Evolutionary conservation across 352 stramenopile genomes (phyloP), one percentile per base, ranked within the genome.

Genomic region (Achlya hypogyna): DNA sequence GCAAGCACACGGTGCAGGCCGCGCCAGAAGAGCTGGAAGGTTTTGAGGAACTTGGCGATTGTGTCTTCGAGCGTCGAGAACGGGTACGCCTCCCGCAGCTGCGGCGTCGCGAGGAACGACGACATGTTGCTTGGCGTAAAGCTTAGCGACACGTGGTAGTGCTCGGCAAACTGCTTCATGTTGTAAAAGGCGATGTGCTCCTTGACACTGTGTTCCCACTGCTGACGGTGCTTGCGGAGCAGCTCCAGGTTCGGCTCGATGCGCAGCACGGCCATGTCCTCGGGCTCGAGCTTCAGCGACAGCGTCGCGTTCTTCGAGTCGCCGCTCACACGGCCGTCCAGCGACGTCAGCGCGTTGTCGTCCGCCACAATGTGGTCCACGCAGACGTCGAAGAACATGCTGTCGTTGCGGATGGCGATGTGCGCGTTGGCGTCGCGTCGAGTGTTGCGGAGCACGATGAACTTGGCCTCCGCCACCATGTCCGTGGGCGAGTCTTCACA

Each of bases 121-220:
- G 84, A 81, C 28, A 88, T 74, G 65, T 88, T 92, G 63, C 81
- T 91, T 58, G 80, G 89, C 0, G 86, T 92, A 69, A 95, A 95
- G 73, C 84, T 92, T 51, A 93, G 56, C 16, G 84, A 88, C 23
- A 93, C 81, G 68, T 95, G 86, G 62, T 93, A 93, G 62, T 95
- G 86, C 69, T 95, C 86, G 1, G 86, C 86, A 51, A 95, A 93
- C 68, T 95, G 86, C 69, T 89, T 91, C 70, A 93, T 93, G 73
- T 95, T 95, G 78, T 95, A 95, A 65, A 95, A 70, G 28, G 86
- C 89, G 65, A 93, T 82, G 38, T 95, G 86, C 62, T 95, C 84
- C 63, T 93, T 95, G 47, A 95, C 81, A 53, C 78, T 92, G 70
- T 93, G 84, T 25, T 95, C 84, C 86, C 86, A 95, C 42, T 90